Conservation (phyloP, 805 yeast species). For the Millerozyma acaciae region DNA sequence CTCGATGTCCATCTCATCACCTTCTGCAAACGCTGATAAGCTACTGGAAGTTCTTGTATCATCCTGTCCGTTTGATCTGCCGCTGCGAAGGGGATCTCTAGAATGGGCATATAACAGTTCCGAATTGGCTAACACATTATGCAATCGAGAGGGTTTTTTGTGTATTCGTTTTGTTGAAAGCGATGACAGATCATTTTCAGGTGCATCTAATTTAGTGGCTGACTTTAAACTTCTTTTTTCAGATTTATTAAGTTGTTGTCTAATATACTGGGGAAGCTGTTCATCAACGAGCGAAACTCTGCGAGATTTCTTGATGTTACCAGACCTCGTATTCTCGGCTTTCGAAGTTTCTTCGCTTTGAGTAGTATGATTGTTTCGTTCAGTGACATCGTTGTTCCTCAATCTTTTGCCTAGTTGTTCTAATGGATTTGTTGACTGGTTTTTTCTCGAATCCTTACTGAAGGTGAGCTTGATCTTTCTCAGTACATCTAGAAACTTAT, state of each 20-base stretch:
- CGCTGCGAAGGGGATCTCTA: constrained; percentile 14
- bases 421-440: not conserved
- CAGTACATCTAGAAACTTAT: constrained; percentile 12
- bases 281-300: constrained; percentile 35
- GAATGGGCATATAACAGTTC: constrained; percentile 31
- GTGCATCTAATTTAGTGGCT: too few relatives aligned
- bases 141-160: constrained; percentile 21
- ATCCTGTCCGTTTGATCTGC: constrained; percentile 2
- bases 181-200: too few relatives aligned
- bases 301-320: constrained; percentile 10
- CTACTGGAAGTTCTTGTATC: constrained; percentile 6
- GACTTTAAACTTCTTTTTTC: too few relatives aligned
- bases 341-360: not conserved
- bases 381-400: not conserved
- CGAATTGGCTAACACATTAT: constrained; percentile 33
- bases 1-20: constrained; percentile 3
- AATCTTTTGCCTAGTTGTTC: constrained; percentile 2
- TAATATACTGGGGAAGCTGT: constrained; percentile 32
- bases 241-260: too few relatives aligned
- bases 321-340: not conserved
- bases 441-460: not conserved
- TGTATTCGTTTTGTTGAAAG: constrained; percentile 1
- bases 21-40: constrained; percentile 3
- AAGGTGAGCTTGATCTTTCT: constrained; percentile 12
- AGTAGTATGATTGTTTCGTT: not conserved